phyloP scores from a whole-genome alignment of 768 basidiomycete genomes.

The Mycena vulgaris region DNA sequence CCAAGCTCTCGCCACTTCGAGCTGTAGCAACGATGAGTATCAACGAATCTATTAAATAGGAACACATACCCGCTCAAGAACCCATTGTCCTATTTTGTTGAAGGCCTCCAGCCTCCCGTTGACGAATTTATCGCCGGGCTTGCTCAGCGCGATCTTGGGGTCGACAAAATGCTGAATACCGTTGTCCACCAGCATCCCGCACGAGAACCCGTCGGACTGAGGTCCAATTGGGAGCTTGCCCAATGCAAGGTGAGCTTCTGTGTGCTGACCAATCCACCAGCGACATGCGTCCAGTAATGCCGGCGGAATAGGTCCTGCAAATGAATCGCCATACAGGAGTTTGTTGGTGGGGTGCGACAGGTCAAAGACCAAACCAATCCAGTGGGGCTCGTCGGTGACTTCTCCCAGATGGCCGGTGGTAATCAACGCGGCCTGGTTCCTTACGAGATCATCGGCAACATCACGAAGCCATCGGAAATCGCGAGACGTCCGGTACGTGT shows the following conservation, averaged over 20 bases:
- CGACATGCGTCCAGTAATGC: neutral
- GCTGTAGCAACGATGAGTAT: neutral
- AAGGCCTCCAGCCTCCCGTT: slow-evolving; percentile 3
- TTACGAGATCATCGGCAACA: slow-evolving; percentile 7
- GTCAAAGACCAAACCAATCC: slow-evolving; percentile 21
- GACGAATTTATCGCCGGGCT: neutral
- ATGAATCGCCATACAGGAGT: slow-evolving; percentile 13
- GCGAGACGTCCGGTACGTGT: neutral
- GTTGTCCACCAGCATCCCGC: slow-evolving; percentile 23
- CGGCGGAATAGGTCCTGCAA: neutral
- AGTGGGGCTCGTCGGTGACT: slow-evolving; percentile 8
- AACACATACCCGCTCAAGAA: slow-evolving; percentile 8
- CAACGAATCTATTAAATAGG: neutral
- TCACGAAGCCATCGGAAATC: slow-evolving; percentile 14
- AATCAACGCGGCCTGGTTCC: slow-evolving; percentile 2
- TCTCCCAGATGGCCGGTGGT: slow-evolving; percentile 7
- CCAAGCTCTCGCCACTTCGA: neutral
- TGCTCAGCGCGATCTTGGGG: neutral
- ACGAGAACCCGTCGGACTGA: slow-evolving; percentile 19
- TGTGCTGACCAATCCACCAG: slow-evolving; percentile 23
- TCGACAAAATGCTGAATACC: slow-evolving; percentile 9
- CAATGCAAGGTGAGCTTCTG: neutral
- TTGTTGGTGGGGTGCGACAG: neutral
- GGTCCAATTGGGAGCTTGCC: slow-evolving; percentile 4
- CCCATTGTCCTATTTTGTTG: neutral